These are phyloP conservation scores for Reticulascus tulasneorum DNA, from an alignment of 2,329 filamentous ascomycete genomes.

Conservation along the genomic window DNA sequence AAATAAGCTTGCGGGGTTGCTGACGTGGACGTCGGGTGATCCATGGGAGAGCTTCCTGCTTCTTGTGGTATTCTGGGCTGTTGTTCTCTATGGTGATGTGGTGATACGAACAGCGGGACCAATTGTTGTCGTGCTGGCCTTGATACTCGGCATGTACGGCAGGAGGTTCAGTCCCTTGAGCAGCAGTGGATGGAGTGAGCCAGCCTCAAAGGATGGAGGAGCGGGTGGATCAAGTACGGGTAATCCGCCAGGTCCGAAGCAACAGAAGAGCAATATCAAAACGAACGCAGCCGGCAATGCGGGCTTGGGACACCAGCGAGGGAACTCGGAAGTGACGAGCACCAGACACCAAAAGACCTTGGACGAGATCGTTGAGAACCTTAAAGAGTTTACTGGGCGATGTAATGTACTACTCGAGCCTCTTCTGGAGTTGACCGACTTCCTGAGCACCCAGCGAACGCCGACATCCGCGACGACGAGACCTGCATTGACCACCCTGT, in stretches of 20 bases:
- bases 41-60: constrained; percentile 96
- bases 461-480: constrained; percentile 87
- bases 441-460: constrained; percentile 84
- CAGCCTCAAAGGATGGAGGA: constrained; percentile 25
- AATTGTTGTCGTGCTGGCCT: constrained; percentile 69
- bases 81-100: constrained; percentile 79
- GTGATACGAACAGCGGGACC: constrained; percentile 81
- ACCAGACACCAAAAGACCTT: constrained; percentile 87
- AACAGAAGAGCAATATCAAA: constrained; percentile 12
- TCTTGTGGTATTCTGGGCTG: constrained; percentile 79
- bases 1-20: constrained; percentile 76
- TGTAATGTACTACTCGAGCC: constrained; percentile 93
- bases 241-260: constrained; percentile 4
- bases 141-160: constrained; percentile 92
- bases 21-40: constrained; percentile 93
- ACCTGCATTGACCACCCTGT: constrained; percentile 83
- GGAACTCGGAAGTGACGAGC: constrained; percentile 54
- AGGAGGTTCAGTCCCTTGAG: constrained; percentile 86
- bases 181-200: constrained; percentile 69
- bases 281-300: constrained; percentile 19
- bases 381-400: constrained; percentile 84
- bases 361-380: constrained; percentile 93
- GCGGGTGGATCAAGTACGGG: constrained; percentile 10
- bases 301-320: constrained; percentile 35
- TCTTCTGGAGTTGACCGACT: constrained; percentile 83